These are phyloP conservation scores for Phytophthora podocarpi DNA, from an alignment of 352 stramenopile genomes.

Conservation along the genomic window DNA sequence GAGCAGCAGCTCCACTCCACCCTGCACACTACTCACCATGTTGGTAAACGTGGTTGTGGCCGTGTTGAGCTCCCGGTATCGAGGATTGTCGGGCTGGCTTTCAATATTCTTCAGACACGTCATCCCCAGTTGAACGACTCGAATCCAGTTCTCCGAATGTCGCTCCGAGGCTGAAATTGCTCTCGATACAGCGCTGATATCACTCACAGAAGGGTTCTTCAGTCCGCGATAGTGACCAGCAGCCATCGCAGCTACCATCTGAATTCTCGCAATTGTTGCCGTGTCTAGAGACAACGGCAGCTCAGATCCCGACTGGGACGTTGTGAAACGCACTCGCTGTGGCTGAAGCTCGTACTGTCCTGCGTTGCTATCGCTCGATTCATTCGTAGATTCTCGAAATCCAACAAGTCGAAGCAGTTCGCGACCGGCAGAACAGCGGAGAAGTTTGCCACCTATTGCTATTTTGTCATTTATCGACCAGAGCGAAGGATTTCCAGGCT, in stretches of 20 bases:
- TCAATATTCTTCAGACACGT: slow-evolving; percentile 65
- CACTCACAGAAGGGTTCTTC: slow-evolving; percentile 45
- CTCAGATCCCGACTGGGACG: slow-evolving; percentile 20
- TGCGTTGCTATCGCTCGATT: neutral
- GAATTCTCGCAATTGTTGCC: slow-evolving; percentile 34
- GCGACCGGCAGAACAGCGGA: slow-evolving; percentile 30
- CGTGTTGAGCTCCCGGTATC: slow-evolving; percentile 60
- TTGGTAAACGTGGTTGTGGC: slow-evolving; percentile 55
- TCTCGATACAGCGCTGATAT: slow-evolving; percentile 56
- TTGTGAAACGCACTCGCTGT: slow-evolving; percentile 52
- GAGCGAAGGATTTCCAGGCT: slow-evolving; percentile 43
- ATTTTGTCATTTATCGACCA: slow-evolving; percentile 37
- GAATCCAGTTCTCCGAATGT: slow-evolving; percentile 31
- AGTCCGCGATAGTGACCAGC: slow-evolving; percentile 53
- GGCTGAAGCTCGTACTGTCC: slow-evolving; percentile 36
- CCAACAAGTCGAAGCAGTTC: slow-evolving; percentile 46
- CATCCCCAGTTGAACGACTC: slow-evolving; percentile 45
- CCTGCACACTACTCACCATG: slow-evolving; percentile 35
- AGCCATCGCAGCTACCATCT: slow-evolving; percentile 47
- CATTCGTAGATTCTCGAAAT: slow-evolving; percentile 24
- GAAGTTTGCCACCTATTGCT: slow-evolving; percentile 27
- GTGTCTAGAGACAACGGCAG: slow-evolving; percentile 26
- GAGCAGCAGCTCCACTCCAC: slow-evolving; percentile 49
- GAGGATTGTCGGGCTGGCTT: slow-evolving; percentile 43
- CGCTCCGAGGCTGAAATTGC: slow-evolving; percentile 28